phyloP scores from a whole-genome alignment of 1,284 basidiomycete species.

The Tilletia indica region DNA sequence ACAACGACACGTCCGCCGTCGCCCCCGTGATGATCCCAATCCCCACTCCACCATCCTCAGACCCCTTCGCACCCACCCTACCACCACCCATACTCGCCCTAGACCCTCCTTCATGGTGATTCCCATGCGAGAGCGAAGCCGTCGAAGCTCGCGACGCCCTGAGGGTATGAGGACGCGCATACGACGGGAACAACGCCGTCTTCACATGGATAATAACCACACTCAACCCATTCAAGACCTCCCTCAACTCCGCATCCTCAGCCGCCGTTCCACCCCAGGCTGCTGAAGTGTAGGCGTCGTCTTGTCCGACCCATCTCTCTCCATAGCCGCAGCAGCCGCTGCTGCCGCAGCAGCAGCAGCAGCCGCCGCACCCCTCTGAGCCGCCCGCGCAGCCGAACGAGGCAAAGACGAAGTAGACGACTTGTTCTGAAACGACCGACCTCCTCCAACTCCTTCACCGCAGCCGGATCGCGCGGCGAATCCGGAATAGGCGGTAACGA shows the following conservation, averaged over 20 bases:
- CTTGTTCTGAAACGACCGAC: background rate
- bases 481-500: constrained; percentile 19
- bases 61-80: background rate
- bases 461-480: constrained; percentile 31
- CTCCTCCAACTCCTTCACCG: constrained; percentile 17
- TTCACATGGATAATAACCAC: constrained; percentile 50
- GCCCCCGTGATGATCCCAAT: background rate
- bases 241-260: constrained; percentile 29
- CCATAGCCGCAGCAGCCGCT: background rate
- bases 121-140: background rate
- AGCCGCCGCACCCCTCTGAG: background rate
- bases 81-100: background rate
- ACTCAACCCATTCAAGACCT: constrained; percentile 33
- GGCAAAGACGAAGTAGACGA: too few species aligned
- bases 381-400: background rate
- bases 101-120: background rate
- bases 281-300: constrained; percentile 3
- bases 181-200: constrained; percentile 43
- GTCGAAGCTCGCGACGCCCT: background rate
- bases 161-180: constrained; percentile 21
- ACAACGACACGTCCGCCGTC: background rate
- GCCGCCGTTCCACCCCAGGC: background rate
- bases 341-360: too few species aligned
- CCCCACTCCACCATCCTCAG: background rate
- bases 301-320: constrained; percentile 1